These are phyloP conservation scores for Agarophyton chilense DNA, from an alignment of 23 red algal genomes.

Conservation along the genomic window DNA sequence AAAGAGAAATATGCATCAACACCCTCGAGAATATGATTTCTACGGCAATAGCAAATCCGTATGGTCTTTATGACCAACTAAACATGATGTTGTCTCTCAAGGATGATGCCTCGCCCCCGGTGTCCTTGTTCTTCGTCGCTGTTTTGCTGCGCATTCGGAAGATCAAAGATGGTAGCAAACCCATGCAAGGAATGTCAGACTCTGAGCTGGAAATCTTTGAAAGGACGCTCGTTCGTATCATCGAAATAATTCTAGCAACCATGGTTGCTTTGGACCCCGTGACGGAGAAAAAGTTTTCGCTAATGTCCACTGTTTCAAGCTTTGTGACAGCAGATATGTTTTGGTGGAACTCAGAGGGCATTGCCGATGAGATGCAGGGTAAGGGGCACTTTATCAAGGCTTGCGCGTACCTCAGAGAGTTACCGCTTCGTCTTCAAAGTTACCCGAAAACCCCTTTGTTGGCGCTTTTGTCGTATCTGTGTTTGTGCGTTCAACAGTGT, in stretches of 20 bases:
- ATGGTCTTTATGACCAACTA: slow-evolving; percentile 23
- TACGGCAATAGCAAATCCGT: slow-evolving; percentile 5
- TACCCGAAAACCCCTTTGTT: slow-evolving; percentile 7
- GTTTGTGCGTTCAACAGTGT: background rate
- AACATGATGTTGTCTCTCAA: background rate
- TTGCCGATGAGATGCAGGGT: background rate
- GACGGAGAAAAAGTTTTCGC: background rate
- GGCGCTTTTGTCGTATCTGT: background rate
- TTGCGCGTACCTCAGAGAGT: background rate
- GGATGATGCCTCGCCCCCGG: background rate
- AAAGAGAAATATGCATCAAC: background rate
- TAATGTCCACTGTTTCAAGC: background rate
- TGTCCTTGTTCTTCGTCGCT: slow-evolving; percentile 1
- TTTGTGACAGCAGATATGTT: background rate
- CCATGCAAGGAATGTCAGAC: background rate
- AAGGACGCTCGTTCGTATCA: background rate
- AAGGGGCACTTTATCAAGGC: background rate
- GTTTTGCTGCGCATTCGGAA: background rate
- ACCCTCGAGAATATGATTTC: slow-evolving; percentile 20
- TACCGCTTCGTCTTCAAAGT: background rate
- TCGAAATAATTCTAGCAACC: background rate
- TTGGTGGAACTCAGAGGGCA: background rate
- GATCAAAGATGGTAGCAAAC: background rate
- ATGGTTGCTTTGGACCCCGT: background rate
- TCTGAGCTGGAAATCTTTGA: background rate